Evolutionary conservation across 176 grass and related monocot species (phyloP).

Genomic region (Rhipidocladum racemiflorum): DNA sequence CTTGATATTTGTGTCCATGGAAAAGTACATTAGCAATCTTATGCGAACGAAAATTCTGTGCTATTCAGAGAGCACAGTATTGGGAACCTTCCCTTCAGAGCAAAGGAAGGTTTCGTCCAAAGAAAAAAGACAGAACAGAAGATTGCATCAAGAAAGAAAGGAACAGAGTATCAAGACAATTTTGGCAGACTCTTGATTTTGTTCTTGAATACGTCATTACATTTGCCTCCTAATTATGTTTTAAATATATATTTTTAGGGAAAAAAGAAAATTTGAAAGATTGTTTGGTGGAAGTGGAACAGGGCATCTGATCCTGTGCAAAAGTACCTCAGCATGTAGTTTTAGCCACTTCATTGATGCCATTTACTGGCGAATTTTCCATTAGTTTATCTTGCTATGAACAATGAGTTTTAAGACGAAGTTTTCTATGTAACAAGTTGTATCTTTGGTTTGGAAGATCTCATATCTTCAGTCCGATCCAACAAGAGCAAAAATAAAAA

Average conservation of each 20-base stretch:
- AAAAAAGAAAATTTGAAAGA: too few species aligned
- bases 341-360: not conserved
- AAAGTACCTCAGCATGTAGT: not conserved
- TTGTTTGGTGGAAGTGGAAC: not conserved
- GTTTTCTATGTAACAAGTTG: not conserved
- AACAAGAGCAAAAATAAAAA: not conserved
- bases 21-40: not conserved
- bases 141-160: not conserved
- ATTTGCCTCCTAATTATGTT: not conserved
- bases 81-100: not conserved
- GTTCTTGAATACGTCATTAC: not conserved
- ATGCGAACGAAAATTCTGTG: not conserved
- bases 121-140: not conserved
- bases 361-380: not conserved
- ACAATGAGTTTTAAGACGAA: not conserved
- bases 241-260: not conserved
- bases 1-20: not conserved
- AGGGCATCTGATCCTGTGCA: constrained; percentile 12
- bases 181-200: not conserved
- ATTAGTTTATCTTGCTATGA: not conserved
- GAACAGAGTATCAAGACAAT: not conserved
- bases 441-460: not conserved
- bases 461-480: not conserved
- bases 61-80: not conserved
- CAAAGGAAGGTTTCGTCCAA: not conserved